Evolutionary conservation across 176 grass and related monocot species (phyloP).

Genomic region (Musa acuminata): DNA sequence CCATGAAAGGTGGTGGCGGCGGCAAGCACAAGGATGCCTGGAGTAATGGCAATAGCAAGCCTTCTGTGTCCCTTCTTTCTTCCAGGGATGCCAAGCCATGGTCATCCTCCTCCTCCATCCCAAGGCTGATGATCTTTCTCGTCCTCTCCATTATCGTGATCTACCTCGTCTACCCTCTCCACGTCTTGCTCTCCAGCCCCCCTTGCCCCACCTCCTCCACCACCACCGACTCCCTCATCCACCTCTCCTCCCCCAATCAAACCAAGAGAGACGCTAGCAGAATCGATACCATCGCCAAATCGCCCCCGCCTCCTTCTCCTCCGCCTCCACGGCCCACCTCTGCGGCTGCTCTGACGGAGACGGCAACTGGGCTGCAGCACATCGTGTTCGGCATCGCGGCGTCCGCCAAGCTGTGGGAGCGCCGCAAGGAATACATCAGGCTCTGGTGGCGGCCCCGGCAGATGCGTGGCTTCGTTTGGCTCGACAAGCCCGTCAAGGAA

Average conservation of each 20-base stretch:
- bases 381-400: conserved; percentile 97
- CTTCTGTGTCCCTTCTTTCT: background rate
- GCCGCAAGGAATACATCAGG: conserved; percentile 94
- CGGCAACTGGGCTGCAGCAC: conserved; percentile 66
- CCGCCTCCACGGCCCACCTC: background rate
- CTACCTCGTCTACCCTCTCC: background rate
- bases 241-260: background rate
- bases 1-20: background rate
- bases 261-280: background rate
- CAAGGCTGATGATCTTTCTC: background rate
- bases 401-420: conserved; percentile 67
- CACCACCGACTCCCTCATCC: background rate
- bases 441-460: conserved; percentile 69
- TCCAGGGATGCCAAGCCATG: background rate
- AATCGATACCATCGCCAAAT: background rate
- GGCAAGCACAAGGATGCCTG: background rate
- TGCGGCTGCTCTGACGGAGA: background rate
- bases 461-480: conserved; percentile 93
- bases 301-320: background rate
- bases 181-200: background rate
- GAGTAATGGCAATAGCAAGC: background rate
- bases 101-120: background rate
- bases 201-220: background rate
- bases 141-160: background rate
- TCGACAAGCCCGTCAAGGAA: conserved; percentile 69